Evolutionary conservation across 2,329 filamentous ascomycete genomes (phyloP).

Genomic region (Diaporthe caulivora): DNA sequence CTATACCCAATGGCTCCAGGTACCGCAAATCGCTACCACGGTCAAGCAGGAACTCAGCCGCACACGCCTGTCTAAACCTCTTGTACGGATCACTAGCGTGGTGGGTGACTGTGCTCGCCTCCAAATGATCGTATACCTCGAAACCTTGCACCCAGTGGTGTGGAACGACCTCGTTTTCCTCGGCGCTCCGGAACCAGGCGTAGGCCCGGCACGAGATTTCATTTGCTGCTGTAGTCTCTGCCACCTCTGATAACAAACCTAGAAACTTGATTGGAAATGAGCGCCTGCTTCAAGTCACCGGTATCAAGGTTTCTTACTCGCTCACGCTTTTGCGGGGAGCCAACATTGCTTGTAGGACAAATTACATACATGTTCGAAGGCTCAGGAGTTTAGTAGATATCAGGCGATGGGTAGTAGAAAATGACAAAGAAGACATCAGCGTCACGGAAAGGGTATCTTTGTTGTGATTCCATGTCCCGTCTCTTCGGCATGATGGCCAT

Average conservation of each 20-base stretch:
- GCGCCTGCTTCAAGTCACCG: background rate
- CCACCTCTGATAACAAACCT: background rate
- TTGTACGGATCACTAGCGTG: background rate
- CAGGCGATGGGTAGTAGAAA: background rate
- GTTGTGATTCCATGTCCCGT: background rate
- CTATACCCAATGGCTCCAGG: background rate
- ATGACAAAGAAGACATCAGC: background rate
- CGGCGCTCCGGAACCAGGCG: background rate
- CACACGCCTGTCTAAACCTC: background rate
- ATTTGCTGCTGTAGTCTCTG: background rate
- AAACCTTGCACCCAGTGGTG: conserved; percentile 11
- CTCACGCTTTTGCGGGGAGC: background rate
- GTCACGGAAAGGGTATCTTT: background rate
- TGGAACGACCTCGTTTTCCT: background rate
- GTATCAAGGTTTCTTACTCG: background rate
- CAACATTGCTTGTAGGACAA: background rate
- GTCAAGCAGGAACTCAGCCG: background rate
- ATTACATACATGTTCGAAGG: background rate
- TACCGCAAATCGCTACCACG: conserved; percentile 7
- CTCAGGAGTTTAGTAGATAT: too few relatives aligned
- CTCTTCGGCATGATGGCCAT: background rate
- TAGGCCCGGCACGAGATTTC: background rate
- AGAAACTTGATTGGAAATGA: background rate
- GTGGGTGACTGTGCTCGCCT: conserved; percentile 11
- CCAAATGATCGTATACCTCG: background rate